A percentile compares a stretch with the other conserved stretches of the same genome.
Conservation (phyloP, 225 moss, liverwort and hornwort species). For the Climacium dendroides region DNA sequence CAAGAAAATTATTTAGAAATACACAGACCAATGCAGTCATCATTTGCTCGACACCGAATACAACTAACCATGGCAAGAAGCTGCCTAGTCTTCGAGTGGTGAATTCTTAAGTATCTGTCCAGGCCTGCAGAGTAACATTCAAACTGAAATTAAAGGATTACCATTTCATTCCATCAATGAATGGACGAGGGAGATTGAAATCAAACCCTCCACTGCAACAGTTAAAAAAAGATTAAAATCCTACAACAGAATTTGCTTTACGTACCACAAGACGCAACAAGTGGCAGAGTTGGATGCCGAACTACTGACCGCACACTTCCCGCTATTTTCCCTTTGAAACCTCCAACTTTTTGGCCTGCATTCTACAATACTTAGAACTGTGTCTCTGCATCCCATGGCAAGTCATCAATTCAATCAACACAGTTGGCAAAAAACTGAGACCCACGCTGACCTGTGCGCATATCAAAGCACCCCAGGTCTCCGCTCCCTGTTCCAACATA, state of each 20-base stretch:
- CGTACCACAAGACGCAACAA: conserved; percentile 89
- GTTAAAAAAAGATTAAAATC: neutral
- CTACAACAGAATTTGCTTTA: neutral
- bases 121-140: conserved; percentile 35
- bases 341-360: conserved; percentile 76
- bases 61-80: conserved; percentile 67
- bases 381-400: neutral
- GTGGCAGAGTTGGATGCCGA: conserved; percentile 62
- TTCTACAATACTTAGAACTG: neutral
- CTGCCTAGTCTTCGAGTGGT: conserved; percentile 70
- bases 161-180: neutral
- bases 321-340: conserved; percentile 87
- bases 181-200: neutral
- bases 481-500: conserved; percentile 84
- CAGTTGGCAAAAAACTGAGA: neutral
- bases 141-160: neutral
- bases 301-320: conserved; percentile 79
- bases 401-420: neutral
- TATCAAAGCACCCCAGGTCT: conserved; percentile 78
- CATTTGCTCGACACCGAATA: neutral
- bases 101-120: conserved; percentile 84
- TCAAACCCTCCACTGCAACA: neutral
- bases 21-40: neutral
- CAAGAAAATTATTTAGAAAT: neutral
- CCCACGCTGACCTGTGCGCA: conserved; percentile 57